These are phyloP conservation scores for Podaxis sp. DNA, from an alignment of 768 basidiomycete genomes.

Conservation along the genomic window DNA sequence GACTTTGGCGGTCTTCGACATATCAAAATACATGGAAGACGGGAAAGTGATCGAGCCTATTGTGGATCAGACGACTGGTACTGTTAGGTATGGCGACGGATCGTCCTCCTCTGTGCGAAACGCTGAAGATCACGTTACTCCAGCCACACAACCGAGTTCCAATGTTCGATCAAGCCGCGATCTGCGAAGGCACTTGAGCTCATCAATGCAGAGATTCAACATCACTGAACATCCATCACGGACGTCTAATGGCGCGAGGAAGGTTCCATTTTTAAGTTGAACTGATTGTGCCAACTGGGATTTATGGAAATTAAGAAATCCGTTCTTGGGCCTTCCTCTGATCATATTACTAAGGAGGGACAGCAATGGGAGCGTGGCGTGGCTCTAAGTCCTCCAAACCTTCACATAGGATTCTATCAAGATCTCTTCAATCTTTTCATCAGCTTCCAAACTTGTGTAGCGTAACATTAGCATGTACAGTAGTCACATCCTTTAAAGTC, in stretches of 20 bases:
- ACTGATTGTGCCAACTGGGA: not conserved
- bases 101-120: not conserved
- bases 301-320: too few relatives aligned
- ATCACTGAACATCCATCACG: not conserved
- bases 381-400: too few relatives aligned
- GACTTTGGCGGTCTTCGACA: slow-evolving; percentile 41
- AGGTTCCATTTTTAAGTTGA: not conserved
- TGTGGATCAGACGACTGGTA: slow-evolving; percentile 41
- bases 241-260: not conserved
- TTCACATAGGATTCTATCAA: too few relatives aligned
- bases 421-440: too few relatives aligned
- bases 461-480: too few relatives aligned
- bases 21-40: slow-evolving; percentile 27
- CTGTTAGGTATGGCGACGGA: slow-evolving; percentile 35
- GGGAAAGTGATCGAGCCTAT: slow-evolving; percentile 30
- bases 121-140: not conserved
- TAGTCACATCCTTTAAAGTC: too few relatives aligned
- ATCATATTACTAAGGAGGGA: too few relatives aligned
- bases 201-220: slow-evolving; percentile 21
- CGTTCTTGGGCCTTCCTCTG: too few relatives aligned
- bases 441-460: too few relatives aligned
- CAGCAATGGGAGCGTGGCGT: too few relatives aligned
- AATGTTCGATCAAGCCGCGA: slow-evolving; percentile 39
- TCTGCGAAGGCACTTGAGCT: slow-evolving; percentile 39
- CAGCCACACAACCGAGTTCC: slow-evolving; percentile 42